Evolutionary conservation across 345 rosid species (phyloP).

Genomic region (Geranium rotundifolium): DNA sequence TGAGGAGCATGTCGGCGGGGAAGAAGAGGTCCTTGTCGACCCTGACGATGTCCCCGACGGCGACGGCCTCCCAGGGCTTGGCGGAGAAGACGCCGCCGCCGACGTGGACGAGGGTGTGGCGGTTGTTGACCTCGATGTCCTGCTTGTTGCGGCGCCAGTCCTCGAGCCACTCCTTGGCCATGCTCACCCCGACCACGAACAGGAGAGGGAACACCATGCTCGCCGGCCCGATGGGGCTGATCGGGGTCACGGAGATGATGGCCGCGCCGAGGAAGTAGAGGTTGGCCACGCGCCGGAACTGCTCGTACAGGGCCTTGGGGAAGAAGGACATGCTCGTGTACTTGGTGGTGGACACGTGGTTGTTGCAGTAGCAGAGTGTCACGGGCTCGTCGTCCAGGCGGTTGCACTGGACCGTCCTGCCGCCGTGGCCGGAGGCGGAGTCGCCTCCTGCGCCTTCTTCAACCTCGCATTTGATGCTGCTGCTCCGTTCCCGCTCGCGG

Average conservation of each 20-base stretch:
- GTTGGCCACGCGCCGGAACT: conserved; percentile 17
- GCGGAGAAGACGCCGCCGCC: conserved; percentile 8
- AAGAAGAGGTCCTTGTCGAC: conserved; percentile 11
- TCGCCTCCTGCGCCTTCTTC: not conserved
- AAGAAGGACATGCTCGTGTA: conserved; percentile 11
- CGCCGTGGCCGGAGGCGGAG: conserved; percentile 1
- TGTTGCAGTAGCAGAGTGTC: conserved; percentile 4
- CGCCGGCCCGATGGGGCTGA: conserved; percentile 7
- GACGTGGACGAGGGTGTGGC: conserved; percentile 4
- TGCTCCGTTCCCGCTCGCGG: not conserved
- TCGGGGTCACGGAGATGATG: conserved; percentile 7
- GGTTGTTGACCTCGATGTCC: conserved; percentile 8
- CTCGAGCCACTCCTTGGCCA: conserved; percentile 14
- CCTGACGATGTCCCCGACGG: conserved; percentile 14
- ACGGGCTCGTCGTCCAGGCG: not conserved
- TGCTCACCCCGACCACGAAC: conserved; percentile 9
- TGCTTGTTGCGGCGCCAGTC: conserved; percentile 12
- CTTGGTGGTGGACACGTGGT: conserved; percentile 11
- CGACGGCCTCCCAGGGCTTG: conserved; percentile 8
- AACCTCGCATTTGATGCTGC: not conserved
- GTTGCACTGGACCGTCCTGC: conserved; percentile 9
- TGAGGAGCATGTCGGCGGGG: conserved; percentile 14
- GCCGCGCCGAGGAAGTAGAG: conserved; percentile 15
- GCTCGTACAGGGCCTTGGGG: conserved; percentile 16
- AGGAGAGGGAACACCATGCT: conserved; percentile 11